phyloP scores from a whole-genome alignment of 257 asterid species.

The Scutellaria barbata region DNA sequence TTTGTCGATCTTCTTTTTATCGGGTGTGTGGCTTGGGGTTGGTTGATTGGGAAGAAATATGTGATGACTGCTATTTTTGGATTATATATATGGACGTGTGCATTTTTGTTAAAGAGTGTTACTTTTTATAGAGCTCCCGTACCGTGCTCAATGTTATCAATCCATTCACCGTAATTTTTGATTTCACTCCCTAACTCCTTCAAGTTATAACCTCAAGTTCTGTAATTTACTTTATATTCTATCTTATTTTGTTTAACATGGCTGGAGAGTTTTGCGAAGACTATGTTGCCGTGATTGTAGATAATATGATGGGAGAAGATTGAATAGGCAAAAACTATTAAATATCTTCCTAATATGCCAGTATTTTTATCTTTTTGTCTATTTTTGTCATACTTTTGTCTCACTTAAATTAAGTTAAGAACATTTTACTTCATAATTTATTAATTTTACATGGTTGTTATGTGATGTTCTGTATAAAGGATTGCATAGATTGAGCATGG shows the following conservation, averaged over 20 bases:
- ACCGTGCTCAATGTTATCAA: conserved; percentile 19
- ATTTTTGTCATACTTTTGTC: background rate
- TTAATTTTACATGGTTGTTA: conserved; percentile 1
- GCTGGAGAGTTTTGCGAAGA: conserved; percentile 21
- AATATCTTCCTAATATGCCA: conserved; percentile 6
- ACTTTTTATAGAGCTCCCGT: background rate
- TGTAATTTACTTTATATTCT: background rate
- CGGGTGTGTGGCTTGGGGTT: background rate
- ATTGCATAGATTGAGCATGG: conserved; percentile 21
- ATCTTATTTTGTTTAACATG: conserved; percentile 22
- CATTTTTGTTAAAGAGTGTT: conserved; percentile 13
- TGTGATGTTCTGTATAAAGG: background rate
- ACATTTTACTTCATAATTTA: conserved; percentile 21
- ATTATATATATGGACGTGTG: conserved; percentile 8
- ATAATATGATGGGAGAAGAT: conserved; percentile 28
- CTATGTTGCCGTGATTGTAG: conserved; percentile 1
- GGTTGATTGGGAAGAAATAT: conserved; percentile 23
- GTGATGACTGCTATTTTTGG: conserved; percentile 10
- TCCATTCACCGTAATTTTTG: conserved; percentile 15
- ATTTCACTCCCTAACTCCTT: conserved; percentile 19
- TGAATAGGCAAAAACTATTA: conserved; percentile 15
- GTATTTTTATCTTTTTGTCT: conserved; percentile 1
- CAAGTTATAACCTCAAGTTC: background rate
- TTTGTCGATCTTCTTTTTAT: background rate
- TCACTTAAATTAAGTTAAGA: background rate